Evolutionary conservation across 192 early-diverging fungal genomes (phyloP).

Genomic region (Coemansia sp.): DNA sequence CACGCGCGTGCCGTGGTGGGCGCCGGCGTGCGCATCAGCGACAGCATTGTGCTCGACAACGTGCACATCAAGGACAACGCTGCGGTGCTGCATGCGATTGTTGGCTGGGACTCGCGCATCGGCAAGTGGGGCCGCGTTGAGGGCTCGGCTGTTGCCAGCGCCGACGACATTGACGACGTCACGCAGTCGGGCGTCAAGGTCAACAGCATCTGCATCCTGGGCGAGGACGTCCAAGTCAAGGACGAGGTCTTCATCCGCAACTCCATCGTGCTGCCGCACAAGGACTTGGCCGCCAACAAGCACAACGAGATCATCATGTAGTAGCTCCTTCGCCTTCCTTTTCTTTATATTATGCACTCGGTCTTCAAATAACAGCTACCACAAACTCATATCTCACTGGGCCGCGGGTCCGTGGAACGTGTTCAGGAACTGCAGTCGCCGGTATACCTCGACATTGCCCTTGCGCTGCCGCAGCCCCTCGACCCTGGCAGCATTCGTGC

Average conservation of each 20-base stretch:
- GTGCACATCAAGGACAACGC: constrained; percentile 89
- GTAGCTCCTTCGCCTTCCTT: constrained; percentile 6
- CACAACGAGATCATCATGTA: constrained; percentile 97
- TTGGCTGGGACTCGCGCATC: constrained; percentile 94
- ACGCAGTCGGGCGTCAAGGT: constrained; percentile 88
- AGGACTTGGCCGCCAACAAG: constrained; percentile 87
- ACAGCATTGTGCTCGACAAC: constrained; percentile 92
- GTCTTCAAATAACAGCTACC: too few species aligned
- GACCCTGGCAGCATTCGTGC: constrained; percentile 20
- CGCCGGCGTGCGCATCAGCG: constrained; percentile 89
- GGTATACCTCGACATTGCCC: constrained; percentile 52
- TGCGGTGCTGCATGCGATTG: constrained; percentile 83
- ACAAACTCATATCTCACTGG: not conserved
- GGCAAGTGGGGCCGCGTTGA: constrained; percentile 94
- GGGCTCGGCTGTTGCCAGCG: constrained; percentile 68
- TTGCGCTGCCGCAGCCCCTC: constrained; percentile 39
- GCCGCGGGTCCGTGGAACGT: constrained; percentile 30
- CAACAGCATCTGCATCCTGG: constrained; percentile 89
- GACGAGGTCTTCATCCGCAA: constrained; percentile 95
- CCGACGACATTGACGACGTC: constrained; percentile 73
- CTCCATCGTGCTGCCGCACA: constrained; percentile 97
- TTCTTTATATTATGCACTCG: not conserved
- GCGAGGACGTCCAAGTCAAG: constrained; percentile 87
- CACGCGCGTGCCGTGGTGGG: constrained; percentile 87
- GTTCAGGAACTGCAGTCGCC: constrained; percentile 51